Evolutionary conservation across 176 grass and related monocot species (phyloP).

Genomic region (Cenchrus americanus): DNA sequence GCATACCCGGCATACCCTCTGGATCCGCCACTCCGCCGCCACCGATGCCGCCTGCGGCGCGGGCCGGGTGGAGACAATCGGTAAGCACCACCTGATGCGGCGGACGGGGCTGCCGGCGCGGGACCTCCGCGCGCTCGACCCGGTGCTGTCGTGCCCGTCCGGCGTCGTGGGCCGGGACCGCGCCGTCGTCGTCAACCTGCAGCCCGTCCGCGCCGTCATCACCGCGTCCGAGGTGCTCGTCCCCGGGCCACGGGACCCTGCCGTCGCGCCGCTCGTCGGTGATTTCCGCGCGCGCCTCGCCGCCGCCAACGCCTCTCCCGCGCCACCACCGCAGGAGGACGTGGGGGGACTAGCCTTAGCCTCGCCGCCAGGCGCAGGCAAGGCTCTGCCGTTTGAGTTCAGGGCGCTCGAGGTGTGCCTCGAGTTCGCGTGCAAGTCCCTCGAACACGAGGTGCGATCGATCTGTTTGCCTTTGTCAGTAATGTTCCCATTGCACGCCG

Average conservation of each 20-base stretch:
- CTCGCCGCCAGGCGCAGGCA: background rate
- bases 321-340: background rate
- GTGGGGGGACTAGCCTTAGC: background rate
- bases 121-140: constrained; percentile 17
- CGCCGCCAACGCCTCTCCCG: background rate
- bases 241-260: background rate
- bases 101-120: constrained; percentile 4
- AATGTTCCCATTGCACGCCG: no score
- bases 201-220: constrained; percentile 23
- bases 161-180: background rate
- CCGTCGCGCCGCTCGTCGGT: background rate
- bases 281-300: background rate
- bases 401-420: constrained; percentile 14
- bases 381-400: constrained; percentile 3
- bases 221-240: constrained; percentile 18
- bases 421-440: constrained; percentile 1
- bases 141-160: background rate
- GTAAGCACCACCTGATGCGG: constrained; percentile 14
- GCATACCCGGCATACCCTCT: no score
- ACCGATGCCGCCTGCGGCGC: background rate
- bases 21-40: no score
- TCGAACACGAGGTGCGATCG: background rate
- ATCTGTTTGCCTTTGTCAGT: background rate
- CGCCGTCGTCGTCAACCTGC: constrained; percentile 22
- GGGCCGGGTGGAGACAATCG: background rate